Evolutionary conservation across 2,329 filamentous ascomycete genomes (phyloP).

Genomic region (Teratosphaeria gauchensis): DNA sequence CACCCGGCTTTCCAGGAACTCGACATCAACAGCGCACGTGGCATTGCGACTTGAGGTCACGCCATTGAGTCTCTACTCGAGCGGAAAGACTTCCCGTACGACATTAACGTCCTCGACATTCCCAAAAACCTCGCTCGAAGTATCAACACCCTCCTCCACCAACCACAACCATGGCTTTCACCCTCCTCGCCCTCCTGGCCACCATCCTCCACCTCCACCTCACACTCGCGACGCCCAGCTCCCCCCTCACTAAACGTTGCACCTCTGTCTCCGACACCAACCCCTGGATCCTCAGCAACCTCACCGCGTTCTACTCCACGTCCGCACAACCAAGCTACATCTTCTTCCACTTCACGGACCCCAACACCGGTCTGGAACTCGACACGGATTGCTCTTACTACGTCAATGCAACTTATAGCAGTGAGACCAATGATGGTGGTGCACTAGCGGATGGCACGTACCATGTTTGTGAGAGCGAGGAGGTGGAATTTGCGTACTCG

Average conservation of each 20-base stretch:
- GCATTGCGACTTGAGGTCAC: too few relatives aligned
- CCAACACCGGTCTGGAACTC: slow-evolving; percentile 17
- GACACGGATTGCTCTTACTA: slow-evolving; percentile 13
- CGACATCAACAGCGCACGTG: too few relatives aligned
- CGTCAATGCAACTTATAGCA: not conserved
- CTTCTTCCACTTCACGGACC: slow-evolving; percentile 18
- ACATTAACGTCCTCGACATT: not conserved
- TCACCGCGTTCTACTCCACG: not conserved
- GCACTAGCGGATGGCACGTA: slow-evolving; percentile 7
- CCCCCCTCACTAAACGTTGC: not conserved
- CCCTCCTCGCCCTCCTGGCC: not conserved
- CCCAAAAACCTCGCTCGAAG: not conserved
- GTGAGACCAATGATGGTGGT: slow-evolving; percentile 2
- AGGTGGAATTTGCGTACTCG: slow-evolving; percentile 15
- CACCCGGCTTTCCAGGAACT: too few relatives aligned
- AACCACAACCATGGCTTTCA: not conserved
- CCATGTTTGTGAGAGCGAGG: slow-evolving; percentile 13
- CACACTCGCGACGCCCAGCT: not conserved
- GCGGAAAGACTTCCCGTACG: not conserved
- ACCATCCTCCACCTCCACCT: not conserved
- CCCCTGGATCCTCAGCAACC: slow-evolving; percentile 1
- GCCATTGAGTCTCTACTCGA: too few relatives aligned
- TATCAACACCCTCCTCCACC: not conserved
- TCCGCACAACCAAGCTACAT: slow-evolving; percentile 5
- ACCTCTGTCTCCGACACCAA: not conserved